Conservation (phyloP, 2,329 filamentous ascomycete genomes). For the Aspergillus japonicus region DNA sequence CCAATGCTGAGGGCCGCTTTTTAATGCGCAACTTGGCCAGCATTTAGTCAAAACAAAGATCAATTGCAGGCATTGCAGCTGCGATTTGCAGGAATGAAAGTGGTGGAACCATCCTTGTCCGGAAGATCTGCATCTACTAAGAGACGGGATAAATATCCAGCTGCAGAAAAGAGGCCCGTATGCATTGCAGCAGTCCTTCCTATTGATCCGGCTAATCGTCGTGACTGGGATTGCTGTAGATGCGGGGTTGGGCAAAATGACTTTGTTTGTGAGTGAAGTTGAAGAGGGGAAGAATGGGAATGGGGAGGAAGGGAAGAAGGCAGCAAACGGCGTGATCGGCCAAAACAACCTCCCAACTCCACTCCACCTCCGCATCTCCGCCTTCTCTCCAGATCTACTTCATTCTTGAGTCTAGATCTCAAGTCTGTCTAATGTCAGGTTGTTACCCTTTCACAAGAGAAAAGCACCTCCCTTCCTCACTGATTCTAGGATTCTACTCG, state of each 20-base stretch:
- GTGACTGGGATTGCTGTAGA: neutral
- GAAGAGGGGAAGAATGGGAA: neutral
- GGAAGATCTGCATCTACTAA: neutral
- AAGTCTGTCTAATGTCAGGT: neutral
- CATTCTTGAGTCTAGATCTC: neutral
- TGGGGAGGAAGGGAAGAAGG: neutral
- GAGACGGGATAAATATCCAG: neutral
- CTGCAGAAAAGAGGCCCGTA: too few relatives aligned
- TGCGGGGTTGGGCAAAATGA: neutral
- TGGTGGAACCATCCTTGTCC: neutral
- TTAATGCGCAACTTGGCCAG: neutral
- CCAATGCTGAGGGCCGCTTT: neutral
- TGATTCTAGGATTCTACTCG: neutral
- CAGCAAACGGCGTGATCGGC: neutral
- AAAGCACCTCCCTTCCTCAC: too few relatives aligned
- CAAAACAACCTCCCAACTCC: neutral
- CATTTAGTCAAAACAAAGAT: neutral
- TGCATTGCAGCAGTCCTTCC: neutral
- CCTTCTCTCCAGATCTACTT: neutral
- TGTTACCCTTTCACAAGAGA: neutral
- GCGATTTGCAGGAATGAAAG: neutral
- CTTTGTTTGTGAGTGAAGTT: neutral
- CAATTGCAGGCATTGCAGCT: neutral
- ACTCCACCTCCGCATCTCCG: neutral
- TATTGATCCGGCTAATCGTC: constrained; percentile 1